These are phyloP conservation scores for Tanacetum coccineum DNA, from an alignment of 129 eudicot genomes.

Conservation along the genomic window DNA sequence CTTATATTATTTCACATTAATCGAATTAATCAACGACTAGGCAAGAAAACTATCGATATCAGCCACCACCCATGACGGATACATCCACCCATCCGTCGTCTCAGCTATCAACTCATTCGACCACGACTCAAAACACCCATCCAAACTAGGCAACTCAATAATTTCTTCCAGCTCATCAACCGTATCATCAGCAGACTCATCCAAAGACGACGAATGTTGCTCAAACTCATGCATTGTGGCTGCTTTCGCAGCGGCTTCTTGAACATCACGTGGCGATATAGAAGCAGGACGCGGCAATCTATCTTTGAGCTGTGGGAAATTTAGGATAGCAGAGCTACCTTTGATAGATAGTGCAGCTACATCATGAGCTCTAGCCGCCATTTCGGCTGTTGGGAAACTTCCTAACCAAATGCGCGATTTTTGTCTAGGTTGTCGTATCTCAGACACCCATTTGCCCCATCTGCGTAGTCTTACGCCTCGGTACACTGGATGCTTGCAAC, in stretches of 20 bases:
- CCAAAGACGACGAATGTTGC: slow-evolving; percentile 8
- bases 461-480: slow-evolving; percentile 37
- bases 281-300: slow-evolving; percentile 34
- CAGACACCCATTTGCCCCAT: slow-evolving; percentile 48
- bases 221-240: slow-evolving; percentile 21
- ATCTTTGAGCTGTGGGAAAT: slow-evolving; percentile 32
- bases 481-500: slow-evolving; percentile 35
- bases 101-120: slow-evolving; percentile 52
- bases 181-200: not conserved
- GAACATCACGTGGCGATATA: slow-evolving; percentile 30
- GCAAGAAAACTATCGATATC: slow-evolving; percentile 35
- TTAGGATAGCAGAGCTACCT: slow-evolving; percentile 29
- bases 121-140: slow-evolving; percentile 45
- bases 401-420: slow-evolving; percentile 42
- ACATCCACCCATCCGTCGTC: slow-evolving; percentile 54
- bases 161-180: slow-evolving; percentile 62
- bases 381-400: slow-evolving; percentile 33
- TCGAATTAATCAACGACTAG: no score
- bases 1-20: no score
- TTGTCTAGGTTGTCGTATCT: slow-evolving; percentile 34
- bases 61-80: slow-evolving; percentile 54
- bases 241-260: slow-evolving; percentile 36
- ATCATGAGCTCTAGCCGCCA: slow-evolving; percentile 39
- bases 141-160: slow-evolving; percentile 66
- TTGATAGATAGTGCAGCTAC: slow-evolving; percentile 34